Conservation (phyloP, 2,329 filamentous ascomycete species). For the Penicillium sp. region DNA sequence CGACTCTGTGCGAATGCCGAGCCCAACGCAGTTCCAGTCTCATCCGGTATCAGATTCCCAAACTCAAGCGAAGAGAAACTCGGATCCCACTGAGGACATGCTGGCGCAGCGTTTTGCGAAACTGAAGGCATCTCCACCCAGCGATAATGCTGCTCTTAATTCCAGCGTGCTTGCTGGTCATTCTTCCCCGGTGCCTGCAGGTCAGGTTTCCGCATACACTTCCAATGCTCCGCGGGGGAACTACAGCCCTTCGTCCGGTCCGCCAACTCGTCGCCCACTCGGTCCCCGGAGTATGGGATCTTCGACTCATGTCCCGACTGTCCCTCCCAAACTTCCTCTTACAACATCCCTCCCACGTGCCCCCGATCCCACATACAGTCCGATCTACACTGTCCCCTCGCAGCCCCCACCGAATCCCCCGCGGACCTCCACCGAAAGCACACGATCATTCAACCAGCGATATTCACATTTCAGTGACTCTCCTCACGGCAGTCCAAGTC, state of each 20-base stretch:
- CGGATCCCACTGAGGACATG: slow-evolving; percentile 37
- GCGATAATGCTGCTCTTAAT: slow-evolving; percentile 2
- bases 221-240: slow-evolving; percentile 12
- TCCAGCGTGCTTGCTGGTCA: slow-evolving; percentile 1
- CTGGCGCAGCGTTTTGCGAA: slow-evolving; percentile 49
- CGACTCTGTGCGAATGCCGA: slow-evolving; percentile 43
- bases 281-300: slow-evolving; percentile 51
- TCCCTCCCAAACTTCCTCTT: slow-evolving; percentile 50
- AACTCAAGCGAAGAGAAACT: slow-evolving; percentile 28
- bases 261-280: slow-evolving; percentile 36
- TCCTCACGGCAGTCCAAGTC: slow-evolving; percentile 40
- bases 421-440: slow-evolving; percentile 46
- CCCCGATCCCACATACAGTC: slow-evolving; percentile 54
- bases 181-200: slow-evolving; percentile 17
- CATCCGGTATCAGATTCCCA: slow-evolving; percentile 32
- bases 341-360: slow-evolving; percentile 50
- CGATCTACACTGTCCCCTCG: slow-evolving; percentile 46
- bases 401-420: slow-evolving; percentile 44
- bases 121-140: slow-evolving; percentile 33
- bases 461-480: slow-evolving; percentile 41
- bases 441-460: slow-evolving; percentile 42
- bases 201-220: slow-evolving; percentile 20
- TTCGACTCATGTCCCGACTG: slow-evolving; percentile 35
- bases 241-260: slow-evolving; percentile 22
- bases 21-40: slow-evolving; percentile 43